Evolutionary conservation across 371 early-diverging fungal genomes (phyloP), one percentile per base, ranked within the genome.

Genomic region (Mucor saturninus): DNA sequence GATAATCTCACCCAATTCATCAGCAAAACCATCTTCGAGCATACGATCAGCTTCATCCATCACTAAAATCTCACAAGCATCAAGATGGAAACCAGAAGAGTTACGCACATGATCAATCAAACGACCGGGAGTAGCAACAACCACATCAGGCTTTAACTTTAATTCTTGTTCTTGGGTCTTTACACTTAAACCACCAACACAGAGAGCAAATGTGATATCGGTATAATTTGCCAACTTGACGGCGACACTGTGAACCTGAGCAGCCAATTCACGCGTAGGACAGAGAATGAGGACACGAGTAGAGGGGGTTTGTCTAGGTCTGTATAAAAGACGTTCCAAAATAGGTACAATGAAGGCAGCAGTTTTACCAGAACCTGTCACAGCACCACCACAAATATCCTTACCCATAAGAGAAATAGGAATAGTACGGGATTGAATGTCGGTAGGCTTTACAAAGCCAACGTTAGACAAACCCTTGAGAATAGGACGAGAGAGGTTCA

Each of bases 31-130:
- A 79, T 97, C 98, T 77, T 99, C 99, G 9, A 99, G 84, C 95
- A 99, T 99, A 77, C 95, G 89, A 86, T 99, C 99, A 43, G 99
- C 99, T 84, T 99, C 99, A 81, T 99, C 99, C 89, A 99, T 95
- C 15, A 99, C 93, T 46, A 99, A 71, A 74, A 99, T 98, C 67
- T 99, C 98, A 67, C 98, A 92, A 45, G 80, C 80, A 68, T 96
- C 96, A 52, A 99, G 70, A 21, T 84, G 84, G 77, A 98, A 94
- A 35, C 91, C 89, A 35, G 81, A 84, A 39, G 98, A 94, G 74
- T 99, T 98, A 67, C 93, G 91, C 30, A 99, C 77, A 71, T 98
- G 96, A 81, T 99, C 99, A 73, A 99, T 98, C 40, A 99, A 85
- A 68, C 99, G 92, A 72, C 99, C 99, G 4, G 99, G 99, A 1